Percentiles rank a stretch among this genome's conserved stretches.
phyloP scores from a whole-genome alignment of 1,284 basidiomycete species.

The Bjerkandera adusta region DNA sequence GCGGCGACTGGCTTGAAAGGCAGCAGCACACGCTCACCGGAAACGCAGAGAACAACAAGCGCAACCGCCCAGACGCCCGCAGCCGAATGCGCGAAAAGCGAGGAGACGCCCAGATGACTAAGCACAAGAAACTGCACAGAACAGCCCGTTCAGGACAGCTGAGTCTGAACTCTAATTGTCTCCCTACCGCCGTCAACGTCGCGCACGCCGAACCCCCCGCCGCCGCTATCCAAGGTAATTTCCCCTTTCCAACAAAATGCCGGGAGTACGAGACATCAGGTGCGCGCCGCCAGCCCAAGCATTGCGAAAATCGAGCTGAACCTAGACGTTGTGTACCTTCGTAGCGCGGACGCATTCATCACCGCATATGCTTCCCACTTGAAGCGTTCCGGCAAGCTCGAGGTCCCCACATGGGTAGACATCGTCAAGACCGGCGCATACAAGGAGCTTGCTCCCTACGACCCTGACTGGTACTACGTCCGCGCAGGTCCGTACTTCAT shows the following conservation, averaged over 20 bases:
- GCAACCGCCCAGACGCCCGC: neutral
- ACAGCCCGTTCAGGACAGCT: constrained; percentile 25
- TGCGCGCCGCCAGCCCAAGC: constrained; percentile 27
- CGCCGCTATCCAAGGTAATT: constrained; percentile 44
- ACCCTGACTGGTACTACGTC: constrained; percentile 99
- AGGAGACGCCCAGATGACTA: constrained; percentile 26
- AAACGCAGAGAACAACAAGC: neutral
- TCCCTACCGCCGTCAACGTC: constrained; percentile 32
- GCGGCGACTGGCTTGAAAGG: neutral
- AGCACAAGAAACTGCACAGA: constrained; percentile 35
- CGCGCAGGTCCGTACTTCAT: constrained; percentile 77
- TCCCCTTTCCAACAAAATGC: constrained; percentile 61
- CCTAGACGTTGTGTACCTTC: constrained; percentile 6
- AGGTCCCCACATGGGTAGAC: constrained; percentile 99
- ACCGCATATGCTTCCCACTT: constrained; percentile 90
- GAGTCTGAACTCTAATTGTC: constrained; percentile 37
- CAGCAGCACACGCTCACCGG: neutral
- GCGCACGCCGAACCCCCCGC: constrained; percentile 41
- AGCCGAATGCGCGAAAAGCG: neutral
- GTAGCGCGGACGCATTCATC: constrained; percentile 89
- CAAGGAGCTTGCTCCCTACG: constrained; percentile 99
- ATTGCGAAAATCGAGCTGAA: neutral
- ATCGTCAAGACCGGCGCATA: constrained; percentile 97
- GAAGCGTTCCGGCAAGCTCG: constrained; percentile 96
- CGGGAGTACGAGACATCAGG: constrained; percentile 92